Evolutionary conservation across 2,329 filamentous ascomycete species (phyloP), one percentile per base, ranked within the genome.

Genomic region (Botrytis byssoidea): DNA sequence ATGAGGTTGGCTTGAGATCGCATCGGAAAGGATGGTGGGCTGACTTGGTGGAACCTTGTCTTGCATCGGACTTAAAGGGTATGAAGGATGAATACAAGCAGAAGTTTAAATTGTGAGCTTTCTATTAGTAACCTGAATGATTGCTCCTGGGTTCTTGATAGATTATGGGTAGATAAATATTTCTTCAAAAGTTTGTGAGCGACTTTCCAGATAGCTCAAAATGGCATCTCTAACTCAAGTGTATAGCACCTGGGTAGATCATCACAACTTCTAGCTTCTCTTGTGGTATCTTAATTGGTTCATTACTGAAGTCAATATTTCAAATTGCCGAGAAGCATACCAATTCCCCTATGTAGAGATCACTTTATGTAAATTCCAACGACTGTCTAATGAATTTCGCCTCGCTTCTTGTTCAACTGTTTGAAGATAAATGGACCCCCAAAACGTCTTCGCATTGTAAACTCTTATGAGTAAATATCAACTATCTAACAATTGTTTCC

Each of bases 11-110:
- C 25, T 51, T 71, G 22, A 64, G 35, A 20, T 63, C 51, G 10
- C 72, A 73, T 71, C 68, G 48, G 8, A 64, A 63, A 64, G 67
- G 72, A 22, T 73, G 72, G 72, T 71, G 44, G 37, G 61, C 37
- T n/a, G 72, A 71, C 37, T 57, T 35, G 18, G 42, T 71, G 40
- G 55, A 32, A 40, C 67, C 72, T 20, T 71, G 70, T 29, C n/a
- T 57, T 35, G 67, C 72, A 42, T 71, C 40, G 35, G 48, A 73
- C 18, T 46, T 71, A 10, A 70, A 46, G 4, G 51, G 37, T 14
- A 40, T 71, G 22, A 63, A 63, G 35, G 59, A 73, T 42, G 67
- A 73, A 64, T 73, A 73, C 32, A 29, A 37, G 75, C 61, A 64
- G 29, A 71, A 64, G 20, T 71, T 64, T 37, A 29, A 29, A 48